These are phyloP conservation scores for Monsonia emarginata DNA, from an alignment of 441 rosid species.

Conservation along the genomic window DNA sequence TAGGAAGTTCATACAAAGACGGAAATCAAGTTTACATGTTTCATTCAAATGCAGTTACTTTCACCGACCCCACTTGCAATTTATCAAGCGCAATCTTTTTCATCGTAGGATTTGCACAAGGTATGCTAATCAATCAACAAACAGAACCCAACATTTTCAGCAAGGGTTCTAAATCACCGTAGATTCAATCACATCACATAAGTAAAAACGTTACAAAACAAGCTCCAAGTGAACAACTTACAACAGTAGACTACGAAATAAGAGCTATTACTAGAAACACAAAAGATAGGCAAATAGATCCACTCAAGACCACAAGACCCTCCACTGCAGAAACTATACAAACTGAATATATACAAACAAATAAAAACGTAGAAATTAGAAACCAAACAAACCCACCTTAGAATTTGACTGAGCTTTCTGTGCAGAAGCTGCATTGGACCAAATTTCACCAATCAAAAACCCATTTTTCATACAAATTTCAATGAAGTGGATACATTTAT, in stretches of 20 bases:
- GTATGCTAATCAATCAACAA: background rate
- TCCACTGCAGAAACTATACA: no score
- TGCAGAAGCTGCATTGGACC: conserved; percentile 30
- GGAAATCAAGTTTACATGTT: background rate
- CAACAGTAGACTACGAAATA: background rate
- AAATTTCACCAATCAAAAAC: conserved; percentile 15
- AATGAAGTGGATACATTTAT: background rate
- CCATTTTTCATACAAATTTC: background rate
- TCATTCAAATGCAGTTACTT: background rate
- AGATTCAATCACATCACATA: background rate
- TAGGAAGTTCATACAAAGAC: no score
- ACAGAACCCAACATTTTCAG: background rate
- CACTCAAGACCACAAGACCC: no score
- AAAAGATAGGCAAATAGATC: background rate
- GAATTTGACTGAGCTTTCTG: conserved; percentile 21
- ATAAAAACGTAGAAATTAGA: background rate
- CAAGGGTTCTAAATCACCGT: background rate
- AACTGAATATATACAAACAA: background rate
- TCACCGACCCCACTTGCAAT: background rate
- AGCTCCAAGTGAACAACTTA: background rate
- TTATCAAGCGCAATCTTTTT: background rate
- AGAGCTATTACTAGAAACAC: background rate
- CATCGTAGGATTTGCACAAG: background rate
- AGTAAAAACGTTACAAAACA: background rate
- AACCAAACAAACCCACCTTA: background rate